phyloP scores from a whole-genome alignment of 257 asterid genomes.

The Solanum dulcamara region DNA sequence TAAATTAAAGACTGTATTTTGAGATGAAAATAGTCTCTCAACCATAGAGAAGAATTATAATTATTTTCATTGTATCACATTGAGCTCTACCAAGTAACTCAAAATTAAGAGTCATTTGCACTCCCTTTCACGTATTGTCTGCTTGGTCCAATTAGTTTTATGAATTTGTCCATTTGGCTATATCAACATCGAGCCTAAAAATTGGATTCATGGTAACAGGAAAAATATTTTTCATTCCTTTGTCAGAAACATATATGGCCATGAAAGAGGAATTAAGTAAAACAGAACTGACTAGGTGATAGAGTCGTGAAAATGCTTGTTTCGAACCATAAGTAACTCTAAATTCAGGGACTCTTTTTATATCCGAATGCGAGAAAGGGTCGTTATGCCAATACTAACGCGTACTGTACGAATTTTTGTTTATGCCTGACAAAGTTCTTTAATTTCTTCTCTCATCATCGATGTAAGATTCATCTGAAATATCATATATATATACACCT shows the following conservation, averaged over 20 bases:
- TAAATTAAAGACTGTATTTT: not conserved
- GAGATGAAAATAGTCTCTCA: not conserved
- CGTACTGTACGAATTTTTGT: not conserved
- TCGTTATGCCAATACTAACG: too few relatives aligned
- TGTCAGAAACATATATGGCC: accelerated
- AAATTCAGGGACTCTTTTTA: not conserved
- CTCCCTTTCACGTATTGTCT: not conserved
- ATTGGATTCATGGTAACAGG: not conserved
- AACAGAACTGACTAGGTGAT: not conserved
- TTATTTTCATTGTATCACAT: not conserved
- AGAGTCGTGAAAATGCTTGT: too few relatives aligned
- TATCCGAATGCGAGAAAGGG: not conserved
- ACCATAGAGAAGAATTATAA: not conserved
- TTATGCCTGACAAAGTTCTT: too few relatives aligned
- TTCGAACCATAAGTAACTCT: not conserved
- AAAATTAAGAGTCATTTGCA: not conserved
- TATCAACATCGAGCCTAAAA: not conserved
- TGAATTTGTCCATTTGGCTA: not conserved
- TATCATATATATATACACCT: not conserved
- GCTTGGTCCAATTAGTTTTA: not conserved
- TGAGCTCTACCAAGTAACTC: not conserved
- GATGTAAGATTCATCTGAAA: not conserved
- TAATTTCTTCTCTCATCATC: not conserved
- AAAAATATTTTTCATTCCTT: not conserved
- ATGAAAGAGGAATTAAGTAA: not conserved